phyloP scores from a whole-genome alignment of 495 filamentous ascomycete species.

The Usnea hakonensis region DNA sequence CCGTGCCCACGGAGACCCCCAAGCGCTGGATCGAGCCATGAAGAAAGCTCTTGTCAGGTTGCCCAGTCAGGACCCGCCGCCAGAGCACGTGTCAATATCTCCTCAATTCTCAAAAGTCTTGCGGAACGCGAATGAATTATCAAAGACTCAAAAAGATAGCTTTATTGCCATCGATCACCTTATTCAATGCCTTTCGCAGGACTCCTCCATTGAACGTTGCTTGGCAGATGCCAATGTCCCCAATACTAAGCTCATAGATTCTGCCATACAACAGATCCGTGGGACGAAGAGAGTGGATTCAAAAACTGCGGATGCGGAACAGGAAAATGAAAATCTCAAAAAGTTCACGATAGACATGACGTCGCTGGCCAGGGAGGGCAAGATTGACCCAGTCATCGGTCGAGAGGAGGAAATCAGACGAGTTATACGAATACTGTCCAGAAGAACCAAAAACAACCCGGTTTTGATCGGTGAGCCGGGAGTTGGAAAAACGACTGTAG shows the following conservation, averaged over 20 bases:
- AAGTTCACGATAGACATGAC: conserved; percentile 99
- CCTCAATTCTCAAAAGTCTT: conserved; percentile 76
- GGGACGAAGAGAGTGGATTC: conserved; percentile 89
- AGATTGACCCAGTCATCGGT: conserved; percentile 96
- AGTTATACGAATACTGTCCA: conserved; percentile 85
- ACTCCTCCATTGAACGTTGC: conserved; percentile 60
- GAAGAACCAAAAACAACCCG: conserved; percentile 97
- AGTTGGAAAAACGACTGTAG: conserved; percentile 97
- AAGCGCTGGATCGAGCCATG: conserved; percentile 75
- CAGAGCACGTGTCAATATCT: conserved; percentile 72
- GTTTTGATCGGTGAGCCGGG: conserved; percentile 93
- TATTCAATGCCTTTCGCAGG: conserved; percentile 74
- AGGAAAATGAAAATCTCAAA: conserved; percentile 86
- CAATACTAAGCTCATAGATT: conserved; percentile 81
- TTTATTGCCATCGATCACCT: conserved; percentile 92
- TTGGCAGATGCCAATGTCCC: conserved; percentile 85
- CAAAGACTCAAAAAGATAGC: conserved; percentile 91
- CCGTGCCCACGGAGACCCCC: conserved; percentile 84
- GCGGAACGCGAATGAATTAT: conserved; percentile 75
- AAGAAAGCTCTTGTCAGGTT: conserved; percentile 87
- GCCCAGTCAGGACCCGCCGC: conserved; percentile 89
- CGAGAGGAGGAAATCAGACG: conserved; percentile 94
- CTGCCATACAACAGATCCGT: conserved; percentile 78
- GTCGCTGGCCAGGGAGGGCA: conserved; percentile 83
- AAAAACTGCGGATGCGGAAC: conserved; percentile 84